A percentile compares a stretch with the other conserved stretches of the same genome.
Evolutionary conservation across 306 rosid species (phyloP).

Genomic region (Carpinus fangiana): DNA sequence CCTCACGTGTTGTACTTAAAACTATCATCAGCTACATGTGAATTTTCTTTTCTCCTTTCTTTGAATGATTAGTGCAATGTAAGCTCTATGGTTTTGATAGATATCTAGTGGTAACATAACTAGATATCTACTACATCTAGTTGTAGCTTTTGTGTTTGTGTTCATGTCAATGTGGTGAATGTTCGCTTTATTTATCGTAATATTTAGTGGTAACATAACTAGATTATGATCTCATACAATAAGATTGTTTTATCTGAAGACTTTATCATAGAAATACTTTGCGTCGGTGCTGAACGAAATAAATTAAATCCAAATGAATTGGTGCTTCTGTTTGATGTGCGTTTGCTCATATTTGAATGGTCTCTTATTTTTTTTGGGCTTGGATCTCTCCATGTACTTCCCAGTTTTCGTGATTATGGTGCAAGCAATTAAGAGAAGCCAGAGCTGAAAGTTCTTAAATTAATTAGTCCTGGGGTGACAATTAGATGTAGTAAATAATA

Average conservation of each 20-base stretch:
- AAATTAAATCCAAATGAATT: not conserved
- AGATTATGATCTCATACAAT: too few species aligned
- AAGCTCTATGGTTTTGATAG: not conserved
- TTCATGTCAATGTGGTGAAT: not conserved
- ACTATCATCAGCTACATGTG: not conserved
- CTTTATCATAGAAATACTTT: too few species aligned
- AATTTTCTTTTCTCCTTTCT: not conserved
- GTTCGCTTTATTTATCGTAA: not conserved
- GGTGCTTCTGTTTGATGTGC: too few species aligned
- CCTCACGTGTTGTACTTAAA: not conserved
- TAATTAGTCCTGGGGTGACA: not conserved
- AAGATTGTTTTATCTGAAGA: too few species aligned
- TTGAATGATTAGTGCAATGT: not conserved
- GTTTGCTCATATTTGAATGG: too few species aligned
- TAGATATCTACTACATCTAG: too few species aligned
- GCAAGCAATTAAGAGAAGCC: not conserved
- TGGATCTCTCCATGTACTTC: not conserved
- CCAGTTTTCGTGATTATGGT: not conserved
- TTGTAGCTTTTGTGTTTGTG: not conserved
- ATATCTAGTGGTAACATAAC: too few species aligned
- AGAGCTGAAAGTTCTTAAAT: not conserved
- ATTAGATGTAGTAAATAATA: not conserved
- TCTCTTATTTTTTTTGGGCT: not conserved
- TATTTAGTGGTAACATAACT: too few species aligned
- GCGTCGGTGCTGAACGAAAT: not conserved